Evolutionary conservation across 306 rosid genomes (phyloP).

Genomic region (Glycine tomentella): DNA sequence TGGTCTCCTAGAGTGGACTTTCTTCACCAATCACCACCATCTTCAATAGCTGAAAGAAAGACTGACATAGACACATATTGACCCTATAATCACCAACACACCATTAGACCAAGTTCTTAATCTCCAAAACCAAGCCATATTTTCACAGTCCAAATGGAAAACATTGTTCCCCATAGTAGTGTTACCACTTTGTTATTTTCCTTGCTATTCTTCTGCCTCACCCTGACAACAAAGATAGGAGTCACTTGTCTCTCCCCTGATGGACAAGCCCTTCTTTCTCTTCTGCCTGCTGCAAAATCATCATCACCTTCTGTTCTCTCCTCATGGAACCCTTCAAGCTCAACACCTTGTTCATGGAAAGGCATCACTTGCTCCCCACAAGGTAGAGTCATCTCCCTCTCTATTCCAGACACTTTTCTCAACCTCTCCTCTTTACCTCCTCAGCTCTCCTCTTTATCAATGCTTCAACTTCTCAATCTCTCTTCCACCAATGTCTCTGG

Average conservation of each 20-base stretch:
- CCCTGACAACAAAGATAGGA: conserved; percentile 46
- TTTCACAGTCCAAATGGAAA: conserved; percentile 56
- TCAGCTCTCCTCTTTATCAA: conserved; percentile 77
- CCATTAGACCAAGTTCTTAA: conserved; percentile 43
- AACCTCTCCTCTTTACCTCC: conserved; percentile 79
- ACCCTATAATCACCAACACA: conserved; percentile 16
- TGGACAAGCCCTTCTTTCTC: conserved; percentile 88
- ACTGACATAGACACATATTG: not conserved
- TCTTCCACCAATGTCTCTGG: conserved; percentile 92
- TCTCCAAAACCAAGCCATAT: conserved; percentile 43
- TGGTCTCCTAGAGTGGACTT: conserved; percentile 67
- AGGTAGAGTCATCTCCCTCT: conserved; percentile 81
- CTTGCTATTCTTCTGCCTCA: conserved; percentile 47
- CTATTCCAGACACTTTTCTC: conserved; percentile 79
- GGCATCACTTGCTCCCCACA: conserved; percentile 91
- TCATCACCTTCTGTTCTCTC: conserved; percentile 73
- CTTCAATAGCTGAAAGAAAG: conserved; percentile 33
- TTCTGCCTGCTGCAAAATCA: conserved; percentile 56
- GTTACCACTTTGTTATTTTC: conserved; percentile 50
- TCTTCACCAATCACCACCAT: conserved; percentile 45
- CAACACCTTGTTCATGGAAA: conserved; percentile 92
- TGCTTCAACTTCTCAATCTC: conserved; percentile 90
- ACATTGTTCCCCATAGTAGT: conserved; percentile 31
- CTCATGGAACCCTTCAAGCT: conserved; percentile 83
- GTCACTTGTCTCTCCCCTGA: conserved; percentile 77